These are phyloP conservation scores for Scenedesmus sp. DNA, from an alignment of 163 green algal genomes.

Conservation along the genomic window DNA sequence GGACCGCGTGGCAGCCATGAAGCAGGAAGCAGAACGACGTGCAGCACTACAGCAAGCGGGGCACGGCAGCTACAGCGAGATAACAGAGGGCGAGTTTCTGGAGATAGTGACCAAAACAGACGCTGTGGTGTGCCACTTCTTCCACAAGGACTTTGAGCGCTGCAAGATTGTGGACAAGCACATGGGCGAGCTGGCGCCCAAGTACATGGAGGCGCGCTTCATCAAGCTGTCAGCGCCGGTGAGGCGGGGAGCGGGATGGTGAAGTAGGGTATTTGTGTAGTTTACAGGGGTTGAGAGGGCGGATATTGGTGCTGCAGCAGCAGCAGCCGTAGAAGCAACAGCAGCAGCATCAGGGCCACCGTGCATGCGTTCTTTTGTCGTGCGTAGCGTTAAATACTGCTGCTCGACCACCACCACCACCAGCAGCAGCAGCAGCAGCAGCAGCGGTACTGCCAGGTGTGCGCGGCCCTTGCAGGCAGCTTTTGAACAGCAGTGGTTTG, in stretches of 20 bases:
- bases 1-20: slow-evolving; percentile 86
- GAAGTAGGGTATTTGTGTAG: no score
- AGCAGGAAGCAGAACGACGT: slow-evolving; percentile 87
- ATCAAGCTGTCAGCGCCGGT: slow-evolving; percentile 92
- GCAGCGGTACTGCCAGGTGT: no score
- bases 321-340: no score
- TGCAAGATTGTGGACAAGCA: slow-evolving; percentile 98
- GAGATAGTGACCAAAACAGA: slow-evolving; percentile 82
- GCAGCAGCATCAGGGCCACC: no score
- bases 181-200: slow-evolving; percentile 76
- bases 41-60: slow-evolving; percentile 83
- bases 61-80: slow-evolving; percentile 87
- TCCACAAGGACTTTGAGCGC: slow-evolving; percentile 94
- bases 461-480: no score
- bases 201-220: slow-evolving; percentile 93
- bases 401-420: no score
- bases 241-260: slow-evolving; percentile 29
- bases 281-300: no score
- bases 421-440: no score
- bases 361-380: no score
- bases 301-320: no score
- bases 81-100: slow-evolving; percentile 71
- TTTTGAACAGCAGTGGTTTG: no score
- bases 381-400: no score
- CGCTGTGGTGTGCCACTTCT: slow-evolving; percentile 94